Base-by-base conservation (phyloP, 73 alveolate species). In the Stentor coeruleus region DNA sequence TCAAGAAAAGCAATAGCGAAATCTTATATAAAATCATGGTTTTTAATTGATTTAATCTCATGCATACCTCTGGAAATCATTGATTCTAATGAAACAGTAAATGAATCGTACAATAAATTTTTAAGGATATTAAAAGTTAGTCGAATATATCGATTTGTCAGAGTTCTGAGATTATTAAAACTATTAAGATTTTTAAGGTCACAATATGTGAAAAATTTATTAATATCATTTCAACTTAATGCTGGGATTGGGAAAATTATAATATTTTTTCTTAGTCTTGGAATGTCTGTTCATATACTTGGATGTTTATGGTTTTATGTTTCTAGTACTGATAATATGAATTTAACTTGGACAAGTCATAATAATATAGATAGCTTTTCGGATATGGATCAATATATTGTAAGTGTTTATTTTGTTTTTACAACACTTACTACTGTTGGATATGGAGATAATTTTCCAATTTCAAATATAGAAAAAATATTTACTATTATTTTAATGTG, bases 341-440 rank as follows among this genome's bases (percentile, higher is more conserved):
- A 89, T 91, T 11, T 90, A 88, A 15, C 92, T 97, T 31, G 92
- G 98, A 97, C 90, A 94, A 0, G 93, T 86, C 42, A 85, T 91
- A 77, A 80, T 82, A 28, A 90, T 85, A n/a, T 49, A 77, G 42
- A 58, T 57, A 30, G 76, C 76, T 59, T 66, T 40, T 36, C n/a
- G 81, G 33, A 58, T 77, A 36, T 33, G 35, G 57, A 95, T 91
- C 77, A 92, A 36, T 96, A 96, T 84, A 66, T 87, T 33, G 84
- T 95, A 3, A 80, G 95, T 14, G 85, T 96, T 66, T 96, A 96
- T 84, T 96, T 92, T 92, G 92, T 98, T 30, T 85, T 94, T 49
- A 88, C 95, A 2, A 94, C 98, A 0, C 93, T 96, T 0, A 93
- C 97, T 38, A 96, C 99, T 59, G 98, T 96, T 1, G 99, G 99